phyloP scores from a whole-genome alignment of 331 rosid species.

The Quercus phellos region DNA sequence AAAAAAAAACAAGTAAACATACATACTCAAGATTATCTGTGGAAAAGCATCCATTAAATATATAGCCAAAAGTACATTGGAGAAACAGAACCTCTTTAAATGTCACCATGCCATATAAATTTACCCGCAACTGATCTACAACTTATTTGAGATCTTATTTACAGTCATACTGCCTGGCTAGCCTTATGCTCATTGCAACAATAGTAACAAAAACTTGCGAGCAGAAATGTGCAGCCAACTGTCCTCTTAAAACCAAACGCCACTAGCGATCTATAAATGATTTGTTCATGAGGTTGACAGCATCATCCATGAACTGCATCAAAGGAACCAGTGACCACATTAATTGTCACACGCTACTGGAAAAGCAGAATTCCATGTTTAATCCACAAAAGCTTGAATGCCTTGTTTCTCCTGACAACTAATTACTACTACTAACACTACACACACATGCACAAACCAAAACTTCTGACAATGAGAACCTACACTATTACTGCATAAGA shows the following conservation, averaged over 20 bases:
- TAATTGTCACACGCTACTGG: background rate
- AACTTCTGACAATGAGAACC: background rate
- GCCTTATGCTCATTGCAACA: constrained; percentile 12
- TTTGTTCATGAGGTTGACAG: constrained; percentile 84
- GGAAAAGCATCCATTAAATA: background rate
- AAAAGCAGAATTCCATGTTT: constrained; percentile 1
- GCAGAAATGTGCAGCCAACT: constrained; percentile 23
- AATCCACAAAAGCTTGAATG: background rate
- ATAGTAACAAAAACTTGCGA: background rate
- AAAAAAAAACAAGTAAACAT: background rate
- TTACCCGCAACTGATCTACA: background rate
- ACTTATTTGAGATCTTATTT: background rate
- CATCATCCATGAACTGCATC: constrained; percentile 89
- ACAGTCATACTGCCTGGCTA: constrained; percentile 18
- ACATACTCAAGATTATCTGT: background rate
- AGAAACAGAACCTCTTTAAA: background rate
- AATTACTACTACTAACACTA: background rate
- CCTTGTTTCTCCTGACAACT: background rate
- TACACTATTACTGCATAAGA: background rate
- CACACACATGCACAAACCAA: background rate
- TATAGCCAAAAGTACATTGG: background rate
- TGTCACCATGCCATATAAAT: background rate
- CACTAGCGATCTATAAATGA: constrained; percentile 78
- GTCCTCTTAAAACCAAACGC: background rate
- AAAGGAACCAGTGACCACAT: constrained; percentile 18